phyloP scores from a whole-genome alignment of 2,329 filamentous ascomycete genomes.

The Aureobasidium musti region DNA sequence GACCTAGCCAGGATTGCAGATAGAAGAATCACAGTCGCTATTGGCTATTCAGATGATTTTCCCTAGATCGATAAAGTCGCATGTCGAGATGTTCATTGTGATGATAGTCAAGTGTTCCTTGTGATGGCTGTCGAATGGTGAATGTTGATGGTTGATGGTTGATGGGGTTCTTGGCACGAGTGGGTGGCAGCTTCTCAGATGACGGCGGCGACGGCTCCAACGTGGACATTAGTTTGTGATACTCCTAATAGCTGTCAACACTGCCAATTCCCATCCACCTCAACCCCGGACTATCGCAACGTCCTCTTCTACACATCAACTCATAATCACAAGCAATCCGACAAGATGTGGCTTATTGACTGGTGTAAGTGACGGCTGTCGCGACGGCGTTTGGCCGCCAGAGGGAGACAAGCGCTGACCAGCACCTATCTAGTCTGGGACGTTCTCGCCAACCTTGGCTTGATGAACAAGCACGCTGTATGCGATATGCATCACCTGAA shows the following conservation, averaged over 20 bases:
- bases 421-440: conserved; percentile 69
- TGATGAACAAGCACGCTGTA: conserved; percentile 86
- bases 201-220: conserved; percentile 28
- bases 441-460: conserved; percentile 79
- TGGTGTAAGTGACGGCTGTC: conserved; percentile 68
- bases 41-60: not conserved
- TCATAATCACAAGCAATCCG: conserved; percentile 2
- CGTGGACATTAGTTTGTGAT: conserved; percentile 19
- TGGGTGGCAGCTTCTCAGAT: conserved; percentile 16
- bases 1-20: conserved; percentile 17
- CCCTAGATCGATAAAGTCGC: not conserved
- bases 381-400: conserved; percentile 30
- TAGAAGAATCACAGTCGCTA: conserved; percentile 14
- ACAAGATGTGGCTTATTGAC: conserved; percentile 85
- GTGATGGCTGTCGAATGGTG: not conserved
- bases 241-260: conserved; percentile 20
- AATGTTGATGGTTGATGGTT: conserved; percentile 1
- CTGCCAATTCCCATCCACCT: not conserved
- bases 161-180: not conserved
- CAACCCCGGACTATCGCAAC: conserved; percentile 5
- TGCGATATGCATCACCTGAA: not conserved
- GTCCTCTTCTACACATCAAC: not conserved
- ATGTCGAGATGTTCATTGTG: not conserved
- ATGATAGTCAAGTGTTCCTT: not conserved
- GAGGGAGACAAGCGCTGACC: conserved; percentile 21